These are phyloP conservation scores for Cordyceps cateniannulata DNA, from an alignment of 2,329 filamentous ascomycete genomes.

Conservation along the genomic window DNA sequence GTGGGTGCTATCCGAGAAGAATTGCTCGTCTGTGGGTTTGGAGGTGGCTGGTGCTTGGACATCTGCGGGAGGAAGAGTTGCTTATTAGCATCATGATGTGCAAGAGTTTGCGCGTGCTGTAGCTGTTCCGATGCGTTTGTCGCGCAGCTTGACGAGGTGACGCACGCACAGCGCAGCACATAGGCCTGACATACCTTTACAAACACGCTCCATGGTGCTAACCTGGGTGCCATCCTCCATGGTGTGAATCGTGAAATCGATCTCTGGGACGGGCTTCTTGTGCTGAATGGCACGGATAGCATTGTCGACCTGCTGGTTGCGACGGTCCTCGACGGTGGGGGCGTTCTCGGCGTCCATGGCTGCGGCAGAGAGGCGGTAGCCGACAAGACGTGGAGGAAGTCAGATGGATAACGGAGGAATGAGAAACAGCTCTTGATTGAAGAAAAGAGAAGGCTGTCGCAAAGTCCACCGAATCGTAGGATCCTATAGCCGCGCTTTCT, in stretches of 20 bases:
- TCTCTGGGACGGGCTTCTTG: slow-evolving; percentile 94
- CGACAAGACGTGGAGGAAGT: not conserved
- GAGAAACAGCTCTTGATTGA: not conserved
- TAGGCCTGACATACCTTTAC: slow-evolving; percentile 69
- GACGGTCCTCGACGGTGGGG: slow-evolving; percentile 37
- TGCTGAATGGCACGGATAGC: slow-evolving; percentile 85
- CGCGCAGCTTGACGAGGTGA: not conserved
- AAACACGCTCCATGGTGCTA: slow-evolving; percentile 90
- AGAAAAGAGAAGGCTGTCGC: not conserved
- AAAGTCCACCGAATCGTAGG: not conserved
- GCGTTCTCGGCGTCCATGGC: slow-evolving; percentile 44
- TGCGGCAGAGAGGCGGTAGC: slow-evolving; percentile 15
- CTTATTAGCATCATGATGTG: not conserved
- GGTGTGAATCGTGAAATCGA: slow-evolving; percentile 95
- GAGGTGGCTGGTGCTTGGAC: slow-evolving; percentile 95
- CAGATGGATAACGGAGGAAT: not conserved
- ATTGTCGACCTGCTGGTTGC: slow-evolving; percentile 70
- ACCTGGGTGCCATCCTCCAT: slow-evolving; percentile 98
- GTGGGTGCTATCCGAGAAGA: slow-evolving; percentile 80
- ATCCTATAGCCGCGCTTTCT: not conserved
- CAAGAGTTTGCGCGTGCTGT: not conserved
- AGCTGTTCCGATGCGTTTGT: not conserved
- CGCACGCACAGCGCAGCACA: not conserved
- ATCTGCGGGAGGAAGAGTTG: slow-evolving; percentile 49
- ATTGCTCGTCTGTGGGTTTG: slow-evolving; percentile 88